Evolutionary conservation across 768 basidiomycete genomes (phyloP), one percentile per base, ranked within the genome.

Genomic region (Roridomyces roridus): DNA sequence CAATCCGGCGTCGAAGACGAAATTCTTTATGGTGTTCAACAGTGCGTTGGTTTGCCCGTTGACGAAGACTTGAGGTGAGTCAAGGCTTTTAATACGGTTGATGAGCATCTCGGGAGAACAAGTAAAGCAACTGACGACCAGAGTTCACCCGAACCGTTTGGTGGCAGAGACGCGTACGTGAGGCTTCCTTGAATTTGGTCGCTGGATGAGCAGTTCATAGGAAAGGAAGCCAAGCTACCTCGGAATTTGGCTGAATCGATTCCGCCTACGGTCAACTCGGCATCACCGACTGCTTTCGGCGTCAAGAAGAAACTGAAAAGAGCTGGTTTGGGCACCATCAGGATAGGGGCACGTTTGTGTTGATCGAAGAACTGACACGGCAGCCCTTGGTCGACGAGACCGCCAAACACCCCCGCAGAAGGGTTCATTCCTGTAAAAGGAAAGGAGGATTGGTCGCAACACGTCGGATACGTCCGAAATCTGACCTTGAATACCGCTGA

Each of bases 1-100:
- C 21, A 82, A 84, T 29, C 85, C 82, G 54, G 78, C 80, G 68
- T 85, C 84, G 59, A 85, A 85, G 46, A 85, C 82, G 64, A 85
- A 73, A 42, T 61, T 75, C 24, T 80, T 76, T 37, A 64, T 61
- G 11, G 67, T 65, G 45, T 74, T 75, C 44, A 85, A 69, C 7
- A 75, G 51, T 7, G 72, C 68, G 14, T 70, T 82, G 3, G 82
- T 81, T 66, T 79, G 73, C 23, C 83, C 83, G 57, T 85, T 85
- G 39, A 86, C 82, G 23, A 69, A 77, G 37, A 85, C 69, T 29
- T 71, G 65, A 29, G 80, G 71, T 6, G 83, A 85, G 21, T 53
- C 55, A 14, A 85, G 52, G 1, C 58, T 59, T 20, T n/a, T 39
- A 14, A 18, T 17, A 15, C 36, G 15, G 29, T 49, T 43, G 42